Base-by-base conservation (phyloP, 495 filamentous ascomycete species). In the Sabuloglossum arenarium region DNA sequence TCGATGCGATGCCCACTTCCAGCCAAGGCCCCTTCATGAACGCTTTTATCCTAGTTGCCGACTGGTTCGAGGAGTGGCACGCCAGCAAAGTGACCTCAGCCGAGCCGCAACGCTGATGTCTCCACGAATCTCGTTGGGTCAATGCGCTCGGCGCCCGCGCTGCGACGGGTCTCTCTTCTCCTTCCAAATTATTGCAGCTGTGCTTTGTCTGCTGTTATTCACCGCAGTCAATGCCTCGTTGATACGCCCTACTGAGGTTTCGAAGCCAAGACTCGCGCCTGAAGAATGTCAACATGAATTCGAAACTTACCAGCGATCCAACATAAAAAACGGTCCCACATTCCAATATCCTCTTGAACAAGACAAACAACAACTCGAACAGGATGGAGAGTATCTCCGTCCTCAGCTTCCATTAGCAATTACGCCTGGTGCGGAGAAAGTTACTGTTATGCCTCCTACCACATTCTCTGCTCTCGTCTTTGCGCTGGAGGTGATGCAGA, bases 401-500 rank as follows among this genome's bases (percentile, higher is more conserved):
- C 54, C 43, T 27, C 54, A 56, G 9, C 12, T 2, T 16, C 29
- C 43, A 1, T 28, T 23, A 1, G 24, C 54, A 21, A 3, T 0
- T 34, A 5, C 19, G 10, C 6, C 34, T 29, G 32, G 24, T 31
- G 54, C 19, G 2, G 37, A 39, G 6, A n/a, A 37, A 16, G 30
- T 2, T 24, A 23, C 2, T 28, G 6, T 19, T 19, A 19, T 5
- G 9, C 23, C 43, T 29, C 53, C 55, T 3, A 29, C 47, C n/a
- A 64, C 45, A 24, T 57, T 61, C 32, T 51, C 63, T 1, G 63
- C 61, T 56, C 65, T 86, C 16, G 64, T 85, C 16, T 63, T 73
- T 21, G 80, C 84, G 8, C 73, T 94, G 45, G 70, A 78, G 58
- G 78, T 81, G 23, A 82, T 94, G 77, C 86, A 97, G 65, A 70